These are phyloP conservation scores for Filobasidium floriforme DNA, from an alignment of 768 basidiomycete species.

Conservation along the genomic window DNA sequence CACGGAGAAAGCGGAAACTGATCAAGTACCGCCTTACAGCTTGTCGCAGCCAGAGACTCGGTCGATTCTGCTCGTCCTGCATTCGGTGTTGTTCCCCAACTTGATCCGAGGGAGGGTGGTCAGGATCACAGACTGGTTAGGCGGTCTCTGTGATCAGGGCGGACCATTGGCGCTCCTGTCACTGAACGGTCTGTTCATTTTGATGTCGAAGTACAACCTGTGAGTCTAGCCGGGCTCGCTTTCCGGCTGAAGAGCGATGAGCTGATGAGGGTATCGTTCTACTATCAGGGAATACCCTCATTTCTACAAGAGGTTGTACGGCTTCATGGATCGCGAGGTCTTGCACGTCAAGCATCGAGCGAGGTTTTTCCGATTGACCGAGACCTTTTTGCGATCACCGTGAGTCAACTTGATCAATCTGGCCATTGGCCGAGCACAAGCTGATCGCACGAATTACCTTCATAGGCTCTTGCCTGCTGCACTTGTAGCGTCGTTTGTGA, in stretches of 20 bases:
- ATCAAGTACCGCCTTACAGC: neutral
- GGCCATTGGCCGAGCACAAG: neutral
- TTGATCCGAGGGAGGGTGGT: conserved; percentile 28
- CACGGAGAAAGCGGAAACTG: neutral
- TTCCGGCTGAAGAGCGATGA: neutral
- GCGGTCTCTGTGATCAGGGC: conserved; percentile 29
- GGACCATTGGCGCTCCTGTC: conserved; percentile 79
- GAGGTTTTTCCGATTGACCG: conserved; percentile 85
- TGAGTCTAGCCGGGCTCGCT: conserved; percentile 47
- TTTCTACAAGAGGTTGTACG: conserved; percentile 86
- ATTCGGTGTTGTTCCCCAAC: conserved; percentile 31
- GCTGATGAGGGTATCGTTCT: neutral
- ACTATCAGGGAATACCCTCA: conserved; percentile 77
- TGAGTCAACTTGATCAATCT: conserved; percentile 47
- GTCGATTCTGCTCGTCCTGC: conserved; percentile 42
- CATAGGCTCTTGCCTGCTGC: conserved; percentile 74
- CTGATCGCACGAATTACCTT: neutral
- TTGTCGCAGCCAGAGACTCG: conserved; percentile 30
- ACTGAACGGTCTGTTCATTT: conserved; percentile 78
- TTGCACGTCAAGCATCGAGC: conserved; percentile 88
- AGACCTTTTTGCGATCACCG: conserved; percentile 87
- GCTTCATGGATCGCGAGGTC: conserved; percentile 76
- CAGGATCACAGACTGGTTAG: conserved; percentile 44
- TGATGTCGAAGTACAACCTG: conserved; percentile 92
- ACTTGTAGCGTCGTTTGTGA: conserved; percentile 90